These are phyloP conservation scores for Neonectria sp. DNA, from an alignment of 2,329 filamentous ascomycete species.

Conservation along the genomic window DNA sequence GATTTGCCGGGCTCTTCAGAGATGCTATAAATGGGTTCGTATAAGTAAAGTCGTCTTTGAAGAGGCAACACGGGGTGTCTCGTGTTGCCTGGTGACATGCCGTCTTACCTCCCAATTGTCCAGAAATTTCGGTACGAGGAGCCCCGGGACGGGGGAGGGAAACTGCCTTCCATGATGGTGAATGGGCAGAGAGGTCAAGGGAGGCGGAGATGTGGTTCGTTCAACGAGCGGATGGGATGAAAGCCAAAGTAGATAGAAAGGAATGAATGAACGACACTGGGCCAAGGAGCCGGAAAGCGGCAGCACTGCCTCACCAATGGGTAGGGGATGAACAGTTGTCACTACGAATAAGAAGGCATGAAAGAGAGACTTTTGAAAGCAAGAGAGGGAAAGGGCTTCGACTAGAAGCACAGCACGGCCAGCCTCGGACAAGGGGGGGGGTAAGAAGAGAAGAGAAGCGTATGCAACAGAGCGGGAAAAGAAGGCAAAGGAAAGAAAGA, in stretches of 20 bases:
- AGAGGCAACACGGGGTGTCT: background rate
- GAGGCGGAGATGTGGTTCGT: slow-evolving; percentile 18
- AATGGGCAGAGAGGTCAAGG: slow-evolving; percentile 15
- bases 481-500: slow-evolving; percentile 30
- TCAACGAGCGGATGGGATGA: slow-evolving; percentile 14
- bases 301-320: slow-evolving; percentile 41
- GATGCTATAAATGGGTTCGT: slow-evolving; percentile 33
- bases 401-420: slow-evolving; percentile 42
- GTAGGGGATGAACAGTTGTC: slow-evolving; percentile 33
- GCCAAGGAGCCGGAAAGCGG: slow-evolving; percentile 13
- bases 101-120: slow-evolving; percentile 46
- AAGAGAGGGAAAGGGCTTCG: slow-evolving; percentile 34
- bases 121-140: slow-evolving; percentile 40
- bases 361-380: slow-evolving; percentile 25
- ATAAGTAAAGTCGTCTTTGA: slow-evolving; percentile 5
- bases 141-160: slow-evolving; percentile 29
- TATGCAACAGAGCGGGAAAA: slow-evolving; percentile 31
- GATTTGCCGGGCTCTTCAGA: slow-evolving; percentile 44
- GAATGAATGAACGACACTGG: slow-evolving; percentile 19
- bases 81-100: background rate
- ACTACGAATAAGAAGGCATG: slow-evolving; percentile 32
- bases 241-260: slow-evolving; percentile 10
- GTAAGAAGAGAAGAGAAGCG: slow-evolving; percentile 40
- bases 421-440: slow-evolving; percentile 39
- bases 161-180: slow-evolving; percentile 42